Conservation (phyloP, 1,139 yeast genomes). For the Pneumocystis canis region DNA sequence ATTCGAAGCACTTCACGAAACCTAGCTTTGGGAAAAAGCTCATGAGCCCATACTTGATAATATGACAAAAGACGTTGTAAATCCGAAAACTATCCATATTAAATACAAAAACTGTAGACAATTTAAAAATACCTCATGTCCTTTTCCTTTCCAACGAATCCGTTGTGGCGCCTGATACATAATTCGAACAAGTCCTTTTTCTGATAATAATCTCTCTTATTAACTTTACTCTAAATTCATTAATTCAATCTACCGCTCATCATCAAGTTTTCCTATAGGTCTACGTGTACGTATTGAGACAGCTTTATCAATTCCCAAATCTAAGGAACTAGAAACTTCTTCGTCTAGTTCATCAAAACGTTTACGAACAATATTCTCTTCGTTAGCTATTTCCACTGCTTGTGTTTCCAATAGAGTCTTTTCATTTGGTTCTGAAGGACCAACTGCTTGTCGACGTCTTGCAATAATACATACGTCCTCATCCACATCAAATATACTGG, state of each 20-base stretch:
- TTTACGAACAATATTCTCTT: background rate
- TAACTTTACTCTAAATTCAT: background rate
- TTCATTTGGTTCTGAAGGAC: background rate
- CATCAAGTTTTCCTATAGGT: slow-evolving; percentile 26
- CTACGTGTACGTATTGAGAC: slow-evolving; percentile 21
- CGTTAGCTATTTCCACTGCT: background rate
- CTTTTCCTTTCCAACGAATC: slow-evolving; percentile 27
- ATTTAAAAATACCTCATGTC: slow-evolving; percentile 21
- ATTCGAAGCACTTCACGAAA: slow-evolving; percentile 43
- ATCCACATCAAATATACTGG: background rate
- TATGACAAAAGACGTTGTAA: slow-evolving; percentile 39
- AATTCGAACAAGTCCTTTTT: slow-evolving; percentile 25
- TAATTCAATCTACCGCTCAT: slow-evolving; percentile 14
- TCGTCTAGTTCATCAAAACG: background rate
- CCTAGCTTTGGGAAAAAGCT: slow-evolving; percentile 61
- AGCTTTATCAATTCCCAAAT: slow-evolving; percentile 27
- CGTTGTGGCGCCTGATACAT: slow-evolving; percentile 18
- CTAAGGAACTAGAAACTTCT: slow-evolving; percentile 9
- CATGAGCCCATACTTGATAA: slow-evolving; percentile 79
- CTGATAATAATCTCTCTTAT: slow-evolving; percentile 20
- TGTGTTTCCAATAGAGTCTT: background rate
- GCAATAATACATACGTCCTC: background rate
- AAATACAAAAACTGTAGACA: background rate
- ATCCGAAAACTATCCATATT: slow-evolving; percentile 26
- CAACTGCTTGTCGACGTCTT: background rate